Evolutionary conservation across 2,329 filamentous ascomycete species (phyloP).

Genomic region (Blastomyces parvus): DNA sequence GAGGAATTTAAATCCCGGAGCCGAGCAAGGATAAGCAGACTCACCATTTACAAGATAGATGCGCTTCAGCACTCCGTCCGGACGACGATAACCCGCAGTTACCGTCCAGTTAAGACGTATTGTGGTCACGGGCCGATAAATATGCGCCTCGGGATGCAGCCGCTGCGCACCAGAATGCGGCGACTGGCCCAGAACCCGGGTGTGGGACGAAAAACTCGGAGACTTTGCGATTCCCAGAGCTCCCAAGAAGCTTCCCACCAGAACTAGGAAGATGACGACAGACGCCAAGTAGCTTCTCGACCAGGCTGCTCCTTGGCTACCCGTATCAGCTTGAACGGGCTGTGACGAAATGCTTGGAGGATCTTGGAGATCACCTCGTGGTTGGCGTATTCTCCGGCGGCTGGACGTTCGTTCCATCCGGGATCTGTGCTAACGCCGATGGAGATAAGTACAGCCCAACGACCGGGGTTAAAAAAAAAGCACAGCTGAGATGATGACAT

Average conservation of each 20-base stretch:
- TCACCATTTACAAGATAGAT: slow-evolving; percentile 44
- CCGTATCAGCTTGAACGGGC: neutral
- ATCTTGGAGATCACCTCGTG: slow-evolving; percentile 4
- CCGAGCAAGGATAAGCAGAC: slow-evolving; percentile 7
- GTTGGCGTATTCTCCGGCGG: slow-evolving; percentile 12
- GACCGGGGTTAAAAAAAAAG: neutral
- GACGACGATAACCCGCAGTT: slow-evolving; percentile 30
- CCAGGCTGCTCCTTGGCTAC: neutral
- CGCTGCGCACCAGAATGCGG: slow-evolving; percentile 5
- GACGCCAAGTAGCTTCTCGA: neutral
- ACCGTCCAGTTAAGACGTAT: slow-evolving; percentile 36
- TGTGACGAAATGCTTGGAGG: slow-evolving; percentile 8
- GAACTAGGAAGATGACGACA: neutral
- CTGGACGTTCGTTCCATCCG: slow-evolving; percentile 19
- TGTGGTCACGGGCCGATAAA: slow-evolving; percentile 27
- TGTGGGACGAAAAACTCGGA: neutral
- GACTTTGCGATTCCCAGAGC: neutral
- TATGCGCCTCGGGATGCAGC: slow-evolving; percentile 38
- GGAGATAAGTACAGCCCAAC: neutral
- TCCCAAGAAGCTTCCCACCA: neutral
- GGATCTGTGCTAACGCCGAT: neutral
- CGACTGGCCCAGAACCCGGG: neutral
- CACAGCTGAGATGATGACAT: neutral
- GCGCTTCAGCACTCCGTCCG: slow-evolving; percentile 44
- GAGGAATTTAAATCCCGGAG: neutral